Conservation (phyloP, 2,329 filamentous ascomycete genomes). For the Lasiodiplodia sp. region DNA sequence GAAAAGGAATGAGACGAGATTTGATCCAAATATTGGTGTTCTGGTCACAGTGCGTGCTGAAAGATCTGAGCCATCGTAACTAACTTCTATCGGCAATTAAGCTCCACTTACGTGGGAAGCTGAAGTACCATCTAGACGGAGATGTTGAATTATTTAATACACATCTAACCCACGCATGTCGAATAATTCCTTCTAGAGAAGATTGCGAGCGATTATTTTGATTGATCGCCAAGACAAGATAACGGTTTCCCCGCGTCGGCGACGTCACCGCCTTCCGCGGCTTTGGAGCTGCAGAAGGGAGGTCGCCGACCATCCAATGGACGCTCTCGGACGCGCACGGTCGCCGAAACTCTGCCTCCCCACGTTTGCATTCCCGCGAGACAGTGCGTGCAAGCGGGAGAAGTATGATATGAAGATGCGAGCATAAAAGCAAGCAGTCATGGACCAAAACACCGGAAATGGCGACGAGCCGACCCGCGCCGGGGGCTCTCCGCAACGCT, state of each 20-base stretch:
- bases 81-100: no score
- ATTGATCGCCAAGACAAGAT: neutral
- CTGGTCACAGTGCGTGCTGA: no score
- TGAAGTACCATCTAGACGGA: no score
- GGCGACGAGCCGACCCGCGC: constrained; percentile 20
- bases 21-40: neutral
- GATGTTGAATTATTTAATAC: no score
- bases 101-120: no score
- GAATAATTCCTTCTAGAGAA: no score
- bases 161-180: no score
- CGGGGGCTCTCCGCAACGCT: neutral
- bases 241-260: neutral
- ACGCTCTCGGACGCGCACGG: neutral
- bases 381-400: neutral
- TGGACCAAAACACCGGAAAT: neutral
- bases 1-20: neutral
- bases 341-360: neutral
- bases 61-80: no score
- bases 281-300: neutral
- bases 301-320: constrained; percentile 14
- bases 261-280: constrained; percentile 7
- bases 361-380: neutral
- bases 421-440: neutral
- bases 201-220: no score
- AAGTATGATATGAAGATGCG: neutral